Conservation (phyloP, 2,329 filamentous ascomycete genomes). For the Fusarium fujikuroi region DNA sequence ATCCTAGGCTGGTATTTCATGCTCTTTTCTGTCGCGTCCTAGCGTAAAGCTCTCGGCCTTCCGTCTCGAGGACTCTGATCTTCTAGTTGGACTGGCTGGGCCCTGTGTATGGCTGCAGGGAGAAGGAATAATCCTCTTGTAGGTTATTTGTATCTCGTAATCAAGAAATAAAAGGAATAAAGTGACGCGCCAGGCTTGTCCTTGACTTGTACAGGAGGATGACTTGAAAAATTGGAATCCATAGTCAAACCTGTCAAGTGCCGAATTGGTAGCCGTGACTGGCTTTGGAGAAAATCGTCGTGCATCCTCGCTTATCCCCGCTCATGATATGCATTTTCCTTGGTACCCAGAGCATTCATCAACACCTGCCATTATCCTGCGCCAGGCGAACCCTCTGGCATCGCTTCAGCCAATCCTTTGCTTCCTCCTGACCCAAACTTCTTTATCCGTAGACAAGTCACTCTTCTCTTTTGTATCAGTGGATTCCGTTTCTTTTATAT, state of each 20-base stretch:
- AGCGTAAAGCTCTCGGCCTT: neutral
- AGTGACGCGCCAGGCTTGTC: neutral
- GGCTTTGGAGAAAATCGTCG: no score
- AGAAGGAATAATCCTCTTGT: neutral
- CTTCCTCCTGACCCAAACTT: slow-evolving; percentile 59
- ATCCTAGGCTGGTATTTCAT: neutral
- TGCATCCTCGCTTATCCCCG: neutral
- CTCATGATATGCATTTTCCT: neutral
- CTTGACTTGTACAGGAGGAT: neutral
- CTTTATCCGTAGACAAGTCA: slow-evolving; percentile 35
- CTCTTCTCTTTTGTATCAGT: neutral
- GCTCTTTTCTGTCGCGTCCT: neutral
- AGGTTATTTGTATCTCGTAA: no score
- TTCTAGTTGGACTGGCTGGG: accelerated
- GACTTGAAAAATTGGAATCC: neutral
- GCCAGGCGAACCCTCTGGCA: neutral
- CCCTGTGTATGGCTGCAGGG: neutral
- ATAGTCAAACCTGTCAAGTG: neutral
- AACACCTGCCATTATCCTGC: neutral
- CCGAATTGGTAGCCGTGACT: neutral
- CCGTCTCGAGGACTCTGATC: accelerated
- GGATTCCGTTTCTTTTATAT: neutral
- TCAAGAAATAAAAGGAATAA: neutral
- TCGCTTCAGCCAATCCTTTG: slow-evolving; percentile 49
- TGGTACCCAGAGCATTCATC: neutral